Percentiles rank a stretch among this genome's conserved stretches.
Evolutionary conservation across 345 rosid species (phyloP).

Genomic region (Combretum micranthum): DNA sequence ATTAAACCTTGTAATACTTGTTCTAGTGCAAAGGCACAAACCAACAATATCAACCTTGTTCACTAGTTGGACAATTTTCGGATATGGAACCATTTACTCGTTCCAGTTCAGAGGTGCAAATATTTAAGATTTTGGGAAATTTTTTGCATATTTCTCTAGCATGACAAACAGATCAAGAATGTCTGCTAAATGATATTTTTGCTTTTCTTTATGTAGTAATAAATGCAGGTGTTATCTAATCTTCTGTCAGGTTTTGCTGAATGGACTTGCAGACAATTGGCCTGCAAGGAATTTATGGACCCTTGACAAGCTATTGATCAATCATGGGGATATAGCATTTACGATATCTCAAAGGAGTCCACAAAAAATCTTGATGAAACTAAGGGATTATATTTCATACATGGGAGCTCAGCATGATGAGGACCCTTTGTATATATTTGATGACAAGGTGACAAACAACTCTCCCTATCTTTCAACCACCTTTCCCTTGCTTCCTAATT

Average conservation of each 20-base stretch:
- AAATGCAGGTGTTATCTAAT: not conserved
- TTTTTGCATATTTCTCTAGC: too few relatives aligned
- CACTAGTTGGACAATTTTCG: too few relatives aligned
- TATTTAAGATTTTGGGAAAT: too few relatives aligned
- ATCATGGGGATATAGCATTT: slow-evolving; percentile 63
- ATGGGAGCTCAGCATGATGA: slow-evolving; percentile 78
- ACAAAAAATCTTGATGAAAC: slow-evolving; percentile 53
- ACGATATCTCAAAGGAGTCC: slow-evolving; percentile 83
- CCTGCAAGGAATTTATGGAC: slow-evolving; percentile 86
- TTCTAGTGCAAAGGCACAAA: too few relatives aligned
- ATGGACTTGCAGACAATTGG: slow-evolving; percentile 81
- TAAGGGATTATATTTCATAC: slow-evolving; percentile 78
- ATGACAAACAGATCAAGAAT: too few relatives aligned
- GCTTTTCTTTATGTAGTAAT: too few relatives aligned
- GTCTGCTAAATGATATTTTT: too few relatives aligned
- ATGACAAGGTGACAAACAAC: slow-evolving; percentile 53
- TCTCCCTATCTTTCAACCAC: not conserved
- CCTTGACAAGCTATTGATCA: slow-evolving; percentile 49
- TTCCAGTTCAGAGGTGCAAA: too few relatives aligned
- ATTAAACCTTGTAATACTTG: too few relatives aligned
- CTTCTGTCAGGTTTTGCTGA: slow-evolving; percentile 54
- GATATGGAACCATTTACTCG: too few relatives aligned
- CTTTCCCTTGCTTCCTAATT: not conserved
- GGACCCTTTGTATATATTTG: slow-evolving; percentile 92
- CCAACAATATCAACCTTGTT: too few relatives aligned